These are phyloP conservation scores for Cordyceps militaris DNA, from an alignment of 2,329 filamentous ascomycete species.

Conservation along the genomic window DNA sequence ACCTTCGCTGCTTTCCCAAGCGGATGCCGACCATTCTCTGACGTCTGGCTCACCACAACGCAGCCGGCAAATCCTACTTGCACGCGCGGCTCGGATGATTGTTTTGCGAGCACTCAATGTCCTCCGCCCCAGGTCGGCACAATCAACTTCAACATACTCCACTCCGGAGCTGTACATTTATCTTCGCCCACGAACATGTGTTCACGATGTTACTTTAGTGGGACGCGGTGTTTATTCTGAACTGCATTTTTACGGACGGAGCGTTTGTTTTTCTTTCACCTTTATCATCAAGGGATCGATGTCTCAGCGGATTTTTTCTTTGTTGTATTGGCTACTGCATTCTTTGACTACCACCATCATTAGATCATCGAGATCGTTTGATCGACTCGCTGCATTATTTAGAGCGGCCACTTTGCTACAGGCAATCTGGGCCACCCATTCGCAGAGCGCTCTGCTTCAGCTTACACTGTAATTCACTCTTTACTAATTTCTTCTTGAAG, in stretches of 20 bases:
- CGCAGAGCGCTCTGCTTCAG: conserved; percentile 7
- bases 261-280: conserved; percentile 11
- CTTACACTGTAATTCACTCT: conserved; percentile 1
- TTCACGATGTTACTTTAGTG: not conserved
- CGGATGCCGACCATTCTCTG: not conserved
- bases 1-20: conserved; percentile 8
- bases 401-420: not conserved
- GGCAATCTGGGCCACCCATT: not conserved
- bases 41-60: not conserved
- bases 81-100: not conserved
- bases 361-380: conserved; percentile 5
- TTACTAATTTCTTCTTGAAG: not conserved
- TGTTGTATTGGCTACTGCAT: conserved; percentile 2
- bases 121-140: not conserved
- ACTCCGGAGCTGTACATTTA: conserved; percentile 6
- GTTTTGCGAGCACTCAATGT: not conserved
- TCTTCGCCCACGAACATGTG: not conserved
- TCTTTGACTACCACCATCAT: conserved; percentile 1
- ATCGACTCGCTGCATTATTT: conserved; percentile 1
- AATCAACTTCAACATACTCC: not conserved
- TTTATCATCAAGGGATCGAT: not conserved
- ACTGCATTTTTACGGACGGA: conserved; percentile 10
- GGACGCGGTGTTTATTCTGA: not conserved
- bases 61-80: not conserved
- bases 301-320: conserved; percentile 6